Evolutionary conservation across 306 rosid genomes (phyloP).

Genomic region (Malus domestica): ASM211411v1 NC_041795.1:28745001-28745500

Average conservation of each 20-base stretch:
- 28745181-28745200: background rate
- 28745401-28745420: constrained; percentile 2
- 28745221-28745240: background rate
- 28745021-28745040: background rate
- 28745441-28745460: constrained; percentile 8
- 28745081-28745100: background rate
- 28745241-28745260: background rate
- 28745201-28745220: background rate
- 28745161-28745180: background rate
- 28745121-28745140: background rate
- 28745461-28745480: constrained; percentile 8
- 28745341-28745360: constrained; percentile 13
- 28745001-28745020: background rate
- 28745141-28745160: background rate
- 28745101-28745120: background rate
- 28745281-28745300: background rate
- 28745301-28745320: background rate
- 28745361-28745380: constrained; percentile 42
- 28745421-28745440: constrained; percentile 5
- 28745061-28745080: background rate
- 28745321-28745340: background rate
- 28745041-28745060: background rate
- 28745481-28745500: constrained; percentile 13
- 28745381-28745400: constrained; percentile 1
- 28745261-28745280: background rate